Evolutionary conservation across 1,284 basidiomycete genomes (phyloP), one percentile per base, ranked within the genome.

Genomic region (Anthracocystis panici-leucophaei): DNA sequence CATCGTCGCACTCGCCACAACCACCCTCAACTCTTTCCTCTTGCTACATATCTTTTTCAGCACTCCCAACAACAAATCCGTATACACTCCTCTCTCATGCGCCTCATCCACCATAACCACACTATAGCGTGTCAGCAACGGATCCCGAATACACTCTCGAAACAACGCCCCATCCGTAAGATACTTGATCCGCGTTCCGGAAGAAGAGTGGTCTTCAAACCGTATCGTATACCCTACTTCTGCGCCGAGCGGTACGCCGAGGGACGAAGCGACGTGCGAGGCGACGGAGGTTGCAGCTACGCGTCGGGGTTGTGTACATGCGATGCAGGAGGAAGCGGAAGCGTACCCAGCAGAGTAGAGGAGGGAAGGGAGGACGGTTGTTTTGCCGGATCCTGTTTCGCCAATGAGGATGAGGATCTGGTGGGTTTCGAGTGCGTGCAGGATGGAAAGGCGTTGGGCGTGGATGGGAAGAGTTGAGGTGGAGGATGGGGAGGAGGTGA

Each of bases 1-100:
- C 21, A 98, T 90, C 0, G 96, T 99, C 1, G 97, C 97, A 5
- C 95, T 97, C 3, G 95, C 95, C 35, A 99, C 91, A 46, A 99
- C 91, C 25, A 99, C 88, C 23, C 97, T 89, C 48, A 99, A 89
- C 8, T 92, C 91, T 2, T 93, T 93, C 46, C 96, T 89, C 84
- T 96, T 95, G 59, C 91, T 89, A 46, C 93, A 91, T 62, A 99
- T 95, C 77, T 87, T 87, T 50, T 86, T 86, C 11, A 87, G 75
- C 10, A 87, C 72, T 4, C 84, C 86, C 14, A 87, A 65, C 16
- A 87, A 65, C 25, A 87, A 61, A 62, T 87, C 87, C 9, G 85
- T 86, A 61, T 86, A 85, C 31, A 74, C 77, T 21, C 80, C 80
- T 8, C 87, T 65, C 65, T 87, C 86, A 65, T 87, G 86, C 3